These are phyloP conservation scores for Mariannaea elegans DNA, from an alignment of 2,329 filamentous ascomycete species.

Conservation along the genomic window DNA sequence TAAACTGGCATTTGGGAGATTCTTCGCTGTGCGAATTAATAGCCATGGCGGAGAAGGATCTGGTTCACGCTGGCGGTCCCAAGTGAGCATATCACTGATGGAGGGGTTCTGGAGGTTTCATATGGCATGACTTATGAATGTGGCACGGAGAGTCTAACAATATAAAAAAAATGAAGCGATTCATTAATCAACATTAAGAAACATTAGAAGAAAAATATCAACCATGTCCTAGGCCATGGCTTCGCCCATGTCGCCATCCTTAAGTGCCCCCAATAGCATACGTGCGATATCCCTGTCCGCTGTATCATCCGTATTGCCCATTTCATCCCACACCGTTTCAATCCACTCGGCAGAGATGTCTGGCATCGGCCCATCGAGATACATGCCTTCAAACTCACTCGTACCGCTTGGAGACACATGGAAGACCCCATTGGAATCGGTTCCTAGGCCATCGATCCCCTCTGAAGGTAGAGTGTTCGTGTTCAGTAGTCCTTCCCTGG, in stretches of 20 bases:
- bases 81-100: too few relatives aligned
- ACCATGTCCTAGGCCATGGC: background rate
- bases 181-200: background rate
- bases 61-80: too few relatives aligned
- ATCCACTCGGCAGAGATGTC: conserved; percentile 48
- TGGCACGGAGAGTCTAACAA: too few relatives aligned
- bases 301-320: conserved; percentile 39
- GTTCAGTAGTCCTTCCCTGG: conserved; percentile 19
- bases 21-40: too few relatives aligned
- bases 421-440: conserved; percentile 46
- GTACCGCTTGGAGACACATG: conserved; percentile 35
- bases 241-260: conserved; percentile 40
- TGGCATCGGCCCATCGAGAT: conserved; percentile 40
- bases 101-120: too few relatives aligned
- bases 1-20: too few relatives aligned
- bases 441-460: conserved; percentile 43
- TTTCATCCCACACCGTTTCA: conserved; percentile 47
- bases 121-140: too few relatives aligned
- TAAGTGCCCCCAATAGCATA: conserved; percentile 50
- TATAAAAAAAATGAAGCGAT: too few relatives aligned
- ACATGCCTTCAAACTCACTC: conserved; percentile 39
- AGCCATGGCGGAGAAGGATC: too few relatives aligned
- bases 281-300: conserved; percentile 50
- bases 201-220: background rate
- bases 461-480: conserved; percentile 35